A percentile compares a stretch with the other conserved stretches of the same genome.
Evolutionary conservation across 805 yeast species (phyloP).

Genomic region (Ogataea pilisensis): DNA sequence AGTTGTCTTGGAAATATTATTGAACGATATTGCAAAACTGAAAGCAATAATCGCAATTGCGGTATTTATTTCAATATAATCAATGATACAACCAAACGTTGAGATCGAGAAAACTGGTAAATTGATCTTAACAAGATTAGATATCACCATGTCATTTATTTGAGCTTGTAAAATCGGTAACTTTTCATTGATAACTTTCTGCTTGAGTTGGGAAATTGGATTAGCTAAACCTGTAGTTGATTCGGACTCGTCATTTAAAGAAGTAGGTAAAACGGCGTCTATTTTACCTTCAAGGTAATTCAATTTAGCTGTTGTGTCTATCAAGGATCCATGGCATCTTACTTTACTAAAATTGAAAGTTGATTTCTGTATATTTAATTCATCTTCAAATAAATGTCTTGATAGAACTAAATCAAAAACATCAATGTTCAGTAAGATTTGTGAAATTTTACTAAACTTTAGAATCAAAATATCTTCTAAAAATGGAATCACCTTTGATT

Average conservation of each 20-base stretch:
- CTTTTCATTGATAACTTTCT: constrained; percentile 15
- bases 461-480: constrained; percentile 24
- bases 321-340: constrained; percentile 29
- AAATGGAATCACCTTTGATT: constrained; percentile 29
- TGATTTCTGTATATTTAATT: constrained; percentile 20
- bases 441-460: constrained; percentile 27
- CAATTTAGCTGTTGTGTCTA: constrained; percentile 23
- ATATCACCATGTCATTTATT: constrained; percentile 21
- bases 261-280: constrained; percentile 22
- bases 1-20: constrained; percentile 22
- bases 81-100: constrained; percentile 25
- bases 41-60: constrained; percentile 26
- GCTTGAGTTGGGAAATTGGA: constrained; percentile 19
- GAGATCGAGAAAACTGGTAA: constrained; percentile 24
- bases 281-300: constrained; percentile 31
- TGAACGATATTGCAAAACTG: constrained; percentile 26
- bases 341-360: constrained; percentile 22
- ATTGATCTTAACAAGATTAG: constrained; percentile 22
- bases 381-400: constrained; percentile 24
- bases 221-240: constrained; percentile 3
- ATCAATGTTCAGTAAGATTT: constrained; percentile 31
- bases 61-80: constrained; percentile 25
- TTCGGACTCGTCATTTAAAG: neutral
- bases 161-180: constrained; percentile 26
- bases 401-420: constrained; percentile 29